Evolutionary conservation across 2,329 filamentous ascomycete species (phyloP).

Genomic region (Aspergillus sp.): DNA sequence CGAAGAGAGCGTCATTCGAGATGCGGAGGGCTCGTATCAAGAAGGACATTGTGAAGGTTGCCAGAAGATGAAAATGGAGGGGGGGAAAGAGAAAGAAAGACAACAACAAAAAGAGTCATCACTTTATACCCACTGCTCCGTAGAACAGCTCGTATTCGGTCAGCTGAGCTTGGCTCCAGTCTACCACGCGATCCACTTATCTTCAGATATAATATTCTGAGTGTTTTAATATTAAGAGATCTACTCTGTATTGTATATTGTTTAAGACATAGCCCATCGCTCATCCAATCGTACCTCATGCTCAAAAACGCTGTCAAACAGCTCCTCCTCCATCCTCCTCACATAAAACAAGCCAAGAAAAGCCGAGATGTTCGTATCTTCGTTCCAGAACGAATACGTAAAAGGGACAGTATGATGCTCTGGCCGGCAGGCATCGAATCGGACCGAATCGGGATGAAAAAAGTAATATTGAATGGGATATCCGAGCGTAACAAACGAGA

Average conservation of each 20-base stretch:
- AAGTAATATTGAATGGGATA: not conserved
- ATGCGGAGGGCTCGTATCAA: conserved; percentile 2
- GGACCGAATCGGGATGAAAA: not conserved
- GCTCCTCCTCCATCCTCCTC: no score
- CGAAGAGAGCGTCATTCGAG: conserved; percentile 34
- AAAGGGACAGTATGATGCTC: not conserved
- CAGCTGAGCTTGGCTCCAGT: not conserved
- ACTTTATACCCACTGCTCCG: no score
- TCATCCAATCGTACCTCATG: not conserved
- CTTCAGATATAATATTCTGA: not conserved
- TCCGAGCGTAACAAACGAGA: not conserved
- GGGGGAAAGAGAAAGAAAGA: no score
- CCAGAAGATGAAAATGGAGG: no score
- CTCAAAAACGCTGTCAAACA: not conserved
- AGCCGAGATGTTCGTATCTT: not conserved
- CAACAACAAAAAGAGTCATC: no score
- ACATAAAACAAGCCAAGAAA: not conserved
- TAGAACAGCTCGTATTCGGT: no score
- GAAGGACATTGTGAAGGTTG: not conserved
- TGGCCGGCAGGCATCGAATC: not conserved
- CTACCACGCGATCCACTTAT: not conserved
- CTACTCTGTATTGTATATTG: not conserved
- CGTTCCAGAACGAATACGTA: not conserved
- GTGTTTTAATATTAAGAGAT: not conserved
- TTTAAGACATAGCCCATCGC: not conserved